Base-by-base conservation (phyloP, 768 basidiomycete genomes). In the Clitopilus passeckerianus region DNA sequence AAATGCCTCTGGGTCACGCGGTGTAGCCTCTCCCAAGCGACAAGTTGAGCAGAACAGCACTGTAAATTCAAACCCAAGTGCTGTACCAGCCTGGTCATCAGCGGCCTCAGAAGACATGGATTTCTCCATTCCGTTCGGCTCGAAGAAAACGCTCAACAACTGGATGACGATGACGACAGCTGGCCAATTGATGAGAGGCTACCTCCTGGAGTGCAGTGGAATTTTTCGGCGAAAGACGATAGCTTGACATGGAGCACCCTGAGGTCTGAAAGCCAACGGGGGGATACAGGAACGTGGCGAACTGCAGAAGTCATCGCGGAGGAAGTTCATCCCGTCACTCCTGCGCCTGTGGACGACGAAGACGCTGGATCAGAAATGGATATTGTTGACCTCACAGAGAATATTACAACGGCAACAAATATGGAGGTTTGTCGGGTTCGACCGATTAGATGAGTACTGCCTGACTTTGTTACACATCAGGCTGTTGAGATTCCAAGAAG, bases 231-330 rank as follows among this genome's bases (percentile, higher is more conserved):
- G 22, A 82, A 79, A 60, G 89, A 90, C 53, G 89, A 90, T 64
- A 87, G 84, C 61, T 79, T 85, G 71, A 89, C 89, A 16, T 91
- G 90, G 90, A 90, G 86, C 63, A 86, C 87, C 16, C 66, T 80
- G 56, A 86, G 84, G 20, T 86, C 85, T 15, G 78, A 84, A 62
- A 86, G 81, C 64, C 83, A 84, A 63, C 70, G 74, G 53, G 70
- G 63, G 20, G 79, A 82, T 61, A 78, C 77, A 15, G 75, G 67
- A 24, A 66, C 63, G 53, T 65, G 67, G 34, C 65, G 64, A 43
- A 59, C 58, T 30, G 57, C 56, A n/a, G 50, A 61, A 8, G 43
- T 37, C 12, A 12, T 58, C 16, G 56, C 41, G 12, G 46, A 33
- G 16, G 27, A 64, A 56, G 23, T 58, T 58, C 22, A 55, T 60